Percentiles rank a stretch among this genome's conserved stretches.
phyloP scores from a whole-genome alignment of 495 filamentous ascomycete species.

The Penicillium psychrofluorescens region DNA sequence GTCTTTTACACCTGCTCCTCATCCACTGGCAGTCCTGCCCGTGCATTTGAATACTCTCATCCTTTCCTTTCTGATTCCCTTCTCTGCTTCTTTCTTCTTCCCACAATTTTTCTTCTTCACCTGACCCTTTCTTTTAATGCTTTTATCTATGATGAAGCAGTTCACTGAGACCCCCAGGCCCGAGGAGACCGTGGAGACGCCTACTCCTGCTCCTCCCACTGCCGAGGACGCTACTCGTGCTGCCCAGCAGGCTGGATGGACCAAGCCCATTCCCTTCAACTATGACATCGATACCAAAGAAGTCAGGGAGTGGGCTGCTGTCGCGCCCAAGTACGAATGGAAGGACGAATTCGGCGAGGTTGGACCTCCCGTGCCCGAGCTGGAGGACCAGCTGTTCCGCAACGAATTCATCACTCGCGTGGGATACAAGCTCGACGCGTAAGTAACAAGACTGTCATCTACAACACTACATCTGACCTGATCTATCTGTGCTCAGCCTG shows the following conservation, averaged over 20 bases:
- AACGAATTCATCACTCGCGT: constrained; percentile 34
- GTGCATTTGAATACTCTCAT: too few species aligned
- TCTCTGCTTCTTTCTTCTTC: too few species aligned
- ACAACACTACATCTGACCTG: neutral
- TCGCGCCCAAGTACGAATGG: constrained; percentile 72
- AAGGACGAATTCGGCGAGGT: constrained; percentile 79
- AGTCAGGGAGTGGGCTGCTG: constrained; percentile 44
- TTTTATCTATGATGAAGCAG: too few species aligned
- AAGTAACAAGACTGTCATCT: constrained; percentile 6
- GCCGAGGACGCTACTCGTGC: constrained; percentile 15
- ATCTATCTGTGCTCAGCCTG: constrained; percentile 10
- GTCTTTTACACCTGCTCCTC: neutral
- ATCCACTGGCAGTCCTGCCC: too few species aligned
- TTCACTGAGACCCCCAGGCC: constrained; percentile 19
- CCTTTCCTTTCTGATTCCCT: too few species aligned
- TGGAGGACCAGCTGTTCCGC: constrained; percentile 71
- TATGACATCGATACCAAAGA: constrained; percentile 37
- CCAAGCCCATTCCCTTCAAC: constrained; percentile 40
- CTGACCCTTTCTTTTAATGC: too few species aligned
- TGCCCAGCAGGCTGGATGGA: constrained; percentile 47
- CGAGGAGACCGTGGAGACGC: constrained; percentile 7
- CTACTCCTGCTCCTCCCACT: neutral
- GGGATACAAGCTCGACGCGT: constrained; percentile 36
- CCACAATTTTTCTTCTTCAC: too few species aligned
- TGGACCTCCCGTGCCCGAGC: constrained; percentile 55